Conservation (phyloP, 805 yeast genomes). For the Starmerella gropengiesseri region DNA sequence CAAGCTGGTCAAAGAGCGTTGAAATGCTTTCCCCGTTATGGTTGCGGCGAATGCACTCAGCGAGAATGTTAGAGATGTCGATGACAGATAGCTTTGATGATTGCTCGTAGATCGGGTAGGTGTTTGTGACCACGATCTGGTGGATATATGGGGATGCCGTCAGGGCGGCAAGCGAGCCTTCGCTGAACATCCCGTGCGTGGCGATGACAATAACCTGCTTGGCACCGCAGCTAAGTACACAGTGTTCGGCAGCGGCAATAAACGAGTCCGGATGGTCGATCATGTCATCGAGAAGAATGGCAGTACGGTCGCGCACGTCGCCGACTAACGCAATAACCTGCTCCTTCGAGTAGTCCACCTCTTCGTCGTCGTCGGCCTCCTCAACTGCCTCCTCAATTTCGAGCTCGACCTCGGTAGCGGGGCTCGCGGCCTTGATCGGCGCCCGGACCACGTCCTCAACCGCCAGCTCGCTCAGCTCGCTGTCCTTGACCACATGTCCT, state of each 20-base stretch:
- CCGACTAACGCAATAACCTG: slow-evolving; percentile 94
- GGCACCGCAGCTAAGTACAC: slow-evolving; percentile 93
- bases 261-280: slow-evolving; percentile 89
- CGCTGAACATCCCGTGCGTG: slow-evolving; percentile 90
- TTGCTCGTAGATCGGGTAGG: slow-evolving; percentile 72
- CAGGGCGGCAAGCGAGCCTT: slow-evolving; percentile 70
- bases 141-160: slow-evolving; percentile 74
- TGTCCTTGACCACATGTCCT: slow-evolving; percentile 75
- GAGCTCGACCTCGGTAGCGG: too few species aligned
- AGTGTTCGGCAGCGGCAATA: slow-evolving; percentile 96
- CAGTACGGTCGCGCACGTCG: slow-evolving; percentile 82
- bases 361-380: slow-evolving; percentile 40
- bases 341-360: slow-evolving; percentile 62
- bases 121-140: slow-evolving; percentile 87
- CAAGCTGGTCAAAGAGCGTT: slow-evolving; percentile 79
- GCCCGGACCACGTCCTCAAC: slow-evolving; percentile 1
- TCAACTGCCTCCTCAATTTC: neutral
- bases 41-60: slow-evolving; percentile 97
- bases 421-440: slow-evolving; percentile 56
- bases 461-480: neutral
- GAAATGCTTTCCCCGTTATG: slow-evolving; percentile 97
- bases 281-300: slow-evolving; percentile 93
- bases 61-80: slow-evolving; percentile 89
- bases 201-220: slow-evolving; percentile 80
- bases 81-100: slow-evolving; percentile 69